Evolutionary conservation across 495 filamentous ascomycete species (phyloP).

Genomic region (Xylaria cubensis): DNA sequence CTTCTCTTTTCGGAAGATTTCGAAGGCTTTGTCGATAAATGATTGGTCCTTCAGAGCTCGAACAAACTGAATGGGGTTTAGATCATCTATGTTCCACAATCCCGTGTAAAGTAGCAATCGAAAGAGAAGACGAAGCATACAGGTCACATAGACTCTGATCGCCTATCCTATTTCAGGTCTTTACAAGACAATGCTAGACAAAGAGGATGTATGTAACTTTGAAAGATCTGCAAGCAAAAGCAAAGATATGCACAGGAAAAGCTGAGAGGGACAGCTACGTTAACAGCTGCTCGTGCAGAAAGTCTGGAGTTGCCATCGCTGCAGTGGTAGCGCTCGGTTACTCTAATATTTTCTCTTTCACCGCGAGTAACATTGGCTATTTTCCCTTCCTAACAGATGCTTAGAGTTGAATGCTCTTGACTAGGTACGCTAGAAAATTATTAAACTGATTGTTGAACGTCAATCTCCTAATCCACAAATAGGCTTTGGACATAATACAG

Average conservation of each 20-base stretch:
- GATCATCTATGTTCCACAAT: background rate
- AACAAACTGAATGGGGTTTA: background rate
- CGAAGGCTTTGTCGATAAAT: background rate
- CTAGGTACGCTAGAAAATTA: too few relatives aligned
- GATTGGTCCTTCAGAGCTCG: background rate
- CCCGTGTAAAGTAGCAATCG: background rate
- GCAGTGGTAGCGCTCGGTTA: too few relatives aligned
- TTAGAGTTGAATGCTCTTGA: too few relatives aligned
- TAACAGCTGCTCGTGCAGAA: too few relatives aligned
- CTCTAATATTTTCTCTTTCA: too few relatives aligned
- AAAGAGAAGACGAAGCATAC: background rate
- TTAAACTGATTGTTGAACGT: too few relatives aligned
- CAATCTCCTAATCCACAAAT: too few relatives aligned
- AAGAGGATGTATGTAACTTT: background rate
- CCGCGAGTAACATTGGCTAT: too few relatives aligned
- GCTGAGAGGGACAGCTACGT: too few relatives aligned
- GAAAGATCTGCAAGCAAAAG: background rate
- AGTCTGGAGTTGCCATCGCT: too few relatives aligned
- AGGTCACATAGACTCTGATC: background rate
- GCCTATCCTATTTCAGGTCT: background rate
- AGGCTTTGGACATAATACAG: background rate
- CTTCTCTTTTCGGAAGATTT: slow-evolving; percentile 11
- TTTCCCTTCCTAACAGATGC: too few relatives aligned
- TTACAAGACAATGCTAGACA: background rate
- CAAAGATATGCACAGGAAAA: too few relatives aligned